Percentiles rank a stretch among this genome's conserved stretches.
These are phyloP conservation scores for Lagerstroemia speciosa DNA, from an alignment of 345 rosid genomes.

Conservation along the genomic window DNA sequence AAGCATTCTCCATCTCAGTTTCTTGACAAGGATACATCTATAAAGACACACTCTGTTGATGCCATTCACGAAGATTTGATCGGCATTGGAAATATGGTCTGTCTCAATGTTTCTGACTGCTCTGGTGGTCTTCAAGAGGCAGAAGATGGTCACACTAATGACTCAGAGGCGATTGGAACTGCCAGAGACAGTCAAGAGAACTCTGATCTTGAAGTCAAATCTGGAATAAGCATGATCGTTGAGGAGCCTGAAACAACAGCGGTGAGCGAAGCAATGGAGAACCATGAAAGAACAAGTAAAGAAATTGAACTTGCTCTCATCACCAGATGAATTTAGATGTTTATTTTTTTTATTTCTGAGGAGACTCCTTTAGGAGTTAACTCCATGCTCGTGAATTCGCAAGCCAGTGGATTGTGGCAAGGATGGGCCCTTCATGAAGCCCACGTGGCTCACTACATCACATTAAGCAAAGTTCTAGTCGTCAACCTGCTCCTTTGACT, in stretches of 20 bases:
- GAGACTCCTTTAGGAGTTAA: not conserved
- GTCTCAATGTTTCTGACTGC: conserved; percentile 16
- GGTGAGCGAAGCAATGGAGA: conserved; percentile 20
- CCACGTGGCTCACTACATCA: too few species aligned
- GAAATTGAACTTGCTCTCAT: conserved; percentile 9
- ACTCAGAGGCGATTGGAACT: conserved; percentile 28
- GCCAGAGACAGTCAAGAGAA: conserved; percentile 10
- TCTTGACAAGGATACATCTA: conserved; percentile 9
- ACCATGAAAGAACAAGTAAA: conserved; percentile 30
- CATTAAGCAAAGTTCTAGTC: not conserved
- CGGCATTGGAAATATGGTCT: conserved; percentile 15
- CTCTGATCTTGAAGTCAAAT: conserved; percentile 20
- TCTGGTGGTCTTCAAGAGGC: conserved; percentile 20
- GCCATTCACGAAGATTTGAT: conserved; percentile 7
- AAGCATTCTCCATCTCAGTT: conserved; percentile 17
- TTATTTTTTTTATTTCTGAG: not conserved
- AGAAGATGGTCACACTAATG: conserved; percentile 26
- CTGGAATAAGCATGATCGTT: conserved; percentile 19
- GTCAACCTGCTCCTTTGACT: too few species aligned
- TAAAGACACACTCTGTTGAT: conserved; percentile 11
- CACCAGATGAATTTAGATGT: conserved; percentile 1
- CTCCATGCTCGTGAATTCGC: not conserved
- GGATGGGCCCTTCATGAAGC: not conserved
- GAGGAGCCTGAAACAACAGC: conserved; percentile 25
- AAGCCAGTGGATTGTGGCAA: not conserved